Evolutionary conservation across 2,329 filamentous ascomycete genomes (phyloP).

Genomic region (Dothistroma pini): DNA sequence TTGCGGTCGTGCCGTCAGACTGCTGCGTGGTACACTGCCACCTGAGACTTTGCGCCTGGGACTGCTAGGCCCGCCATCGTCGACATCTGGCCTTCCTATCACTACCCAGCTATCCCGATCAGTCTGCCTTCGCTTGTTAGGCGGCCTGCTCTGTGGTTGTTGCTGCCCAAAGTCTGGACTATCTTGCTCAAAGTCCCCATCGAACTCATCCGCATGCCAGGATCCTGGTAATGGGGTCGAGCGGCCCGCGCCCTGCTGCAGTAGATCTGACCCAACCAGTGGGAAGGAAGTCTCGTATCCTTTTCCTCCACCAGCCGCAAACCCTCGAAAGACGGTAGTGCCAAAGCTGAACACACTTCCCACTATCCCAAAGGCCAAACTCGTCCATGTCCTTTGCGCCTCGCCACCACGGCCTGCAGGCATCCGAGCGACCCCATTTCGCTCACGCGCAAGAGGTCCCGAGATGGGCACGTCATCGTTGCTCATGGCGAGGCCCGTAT

Average conservation of each 20-base stretch:
- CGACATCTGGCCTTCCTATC: slow-evolving; percentile 48
- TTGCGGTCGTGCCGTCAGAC: slow-evolving; percentile 15
- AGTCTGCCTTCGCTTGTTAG: slow-evolving; percentile 46
- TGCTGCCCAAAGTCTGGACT: slow-evolving; percentile 41
- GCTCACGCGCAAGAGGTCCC: slow-evolving; percentile 34
- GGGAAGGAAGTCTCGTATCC: slow-evolving; percentile 52
- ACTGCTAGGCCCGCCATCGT: slow-evolving; percentile 50
- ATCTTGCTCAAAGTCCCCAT: slow-evolving; percentile 43
- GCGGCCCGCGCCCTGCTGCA: slow-evolving; percentile 25
- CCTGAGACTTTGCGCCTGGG: slow-evolving; percentile 36
- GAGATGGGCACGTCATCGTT: slow-evolving; percentile 16
- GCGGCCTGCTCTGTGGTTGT: slow-evolving; percentile 20
- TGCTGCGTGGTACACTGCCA: slow-evolving; percentile 25
- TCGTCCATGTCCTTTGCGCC: slow-evolving; percentile 48
- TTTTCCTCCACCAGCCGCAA: slow-evolving; percentile 77
- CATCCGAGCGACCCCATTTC: slow-evolving; percentile 34
- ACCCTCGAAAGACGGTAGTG: slow-evolving; percentile 69
- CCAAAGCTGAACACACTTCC: slow-evolving; percentile 86
- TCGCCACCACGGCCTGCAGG: slow-evolving; percentile 14
- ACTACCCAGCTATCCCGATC: slow-evolving; percentile 49
- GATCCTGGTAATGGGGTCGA: slow-evolving; percentile 52
- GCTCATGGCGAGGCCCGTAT: slow-evolving; percentile 14
- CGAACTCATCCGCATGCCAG: slow-evolving; percentile 50
- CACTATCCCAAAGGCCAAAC: slow-evolving; percentile 58
- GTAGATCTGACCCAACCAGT: slow-evolving; percentile 17